Base-by-base conservation (phyloP, 2,329 filamentous ascomycete species). In the Corniculantispora saksenae region DNA sequence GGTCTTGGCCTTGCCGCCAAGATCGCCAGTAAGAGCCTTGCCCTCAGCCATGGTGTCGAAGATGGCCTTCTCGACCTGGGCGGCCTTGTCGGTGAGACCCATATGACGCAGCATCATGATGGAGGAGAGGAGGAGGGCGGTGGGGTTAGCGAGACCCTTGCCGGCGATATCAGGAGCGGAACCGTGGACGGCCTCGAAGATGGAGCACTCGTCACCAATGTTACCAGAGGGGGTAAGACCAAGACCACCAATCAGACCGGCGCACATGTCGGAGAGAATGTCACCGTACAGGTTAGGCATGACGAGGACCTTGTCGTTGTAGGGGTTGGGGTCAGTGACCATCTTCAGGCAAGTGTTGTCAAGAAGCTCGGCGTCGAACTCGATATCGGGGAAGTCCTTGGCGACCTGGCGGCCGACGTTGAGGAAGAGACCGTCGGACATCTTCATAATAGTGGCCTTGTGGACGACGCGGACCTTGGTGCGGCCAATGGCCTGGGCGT, bases 371-470 rank as follows among this genome's bases (percentile, higher is more conserved):
- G 92, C 92, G 77, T 98, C 94, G 78, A 99, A 98, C 83, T 97
- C 92, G 75, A 99, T 92, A 73, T 89, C 85, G 69, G 95, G 95
- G 88, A 92, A 99, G 78, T 98, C 94, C 88, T 97, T 97, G 80
- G 93, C 86, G 71, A 99, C 88, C 68, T 95, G 87, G 72, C 89
- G 84, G 72, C 91, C 95, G 68, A 91, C 93, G 80, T 87, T 91
- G 72, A 99, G 87, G 89, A 99, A 99, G 68, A 99, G 92, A 83
- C 95, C 95, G 80, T 99, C 95, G 78, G 91, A 94, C 92, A 97
- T 97, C 89, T 99, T 99, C 95, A 99, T 99, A 84, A 99, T 99
- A 77, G 95, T 98, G 79, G 95, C 95, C 89, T 99, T 99, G 91
- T 99, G 95, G 69, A 98, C 94, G 67, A 93, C 94, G 76, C 94